Evolutionary conservation across 352 stramenopile genomes (phyloP).

Genomic region (Phytopythium kandeliae): DNA sequence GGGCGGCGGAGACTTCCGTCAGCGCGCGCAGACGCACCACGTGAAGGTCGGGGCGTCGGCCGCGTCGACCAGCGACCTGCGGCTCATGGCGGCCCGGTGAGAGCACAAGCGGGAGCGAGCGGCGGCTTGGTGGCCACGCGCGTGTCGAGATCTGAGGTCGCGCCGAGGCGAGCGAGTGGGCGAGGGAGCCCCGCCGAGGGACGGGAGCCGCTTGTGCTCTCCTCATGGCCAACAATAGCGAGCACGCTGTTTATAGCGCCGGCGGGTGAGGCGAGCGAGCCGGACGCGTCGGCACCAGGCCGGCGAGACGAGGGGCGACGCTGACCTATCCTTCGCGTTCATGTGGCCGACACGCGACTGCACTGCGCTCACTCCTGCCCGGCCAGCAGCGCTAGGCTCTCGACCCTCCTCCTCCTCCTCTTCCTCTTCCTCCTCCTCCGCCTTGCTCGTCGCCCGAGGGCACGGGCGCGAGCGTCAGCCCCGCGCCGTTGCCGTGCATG

Average conservation of each 20-base stretch:
- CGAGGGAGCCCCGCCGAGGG: too few relatives aligned
- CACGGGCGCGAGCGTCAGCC: background rate
- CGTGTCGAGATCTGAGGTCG: too few relatives aligned
- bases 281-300: too few relatives aligned
- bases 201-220: too few relatives aligned
- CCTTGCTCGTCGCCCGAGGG: background rate
- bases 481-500: background rate
- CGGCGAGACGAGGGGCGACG: background rate
- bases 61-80: slow-evolving; percentile 12
- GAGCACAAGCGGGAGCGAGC: too few relatives aligned
- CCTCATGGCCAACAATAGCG: too few relatives aligned
- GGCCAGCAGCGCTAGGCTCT: too few relatives aligned
- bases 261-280: too few relatives aligned
- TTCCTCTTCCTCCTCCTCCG: background rate
- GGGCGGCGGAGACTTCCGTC: background rate
- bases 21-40: slow-evolving; percentile 25
- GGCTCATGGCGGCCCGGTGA: slow-evolving; percentile 4
- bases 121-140: too few relatives aligned
- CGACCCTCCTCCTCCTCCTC: too few relatives aligned
- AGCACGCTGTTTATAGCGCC: too few relatives aligned
- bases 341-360: background rate
- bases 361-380: background rate
- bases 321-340: background rate
- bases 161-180: too few relatives aligned
- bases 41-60: slow-evolving; percentile 59